phyloP scores from a whole-genome alignment of 129 eudicot genomes.

The Centrapalus pauciflorus region DNA sequence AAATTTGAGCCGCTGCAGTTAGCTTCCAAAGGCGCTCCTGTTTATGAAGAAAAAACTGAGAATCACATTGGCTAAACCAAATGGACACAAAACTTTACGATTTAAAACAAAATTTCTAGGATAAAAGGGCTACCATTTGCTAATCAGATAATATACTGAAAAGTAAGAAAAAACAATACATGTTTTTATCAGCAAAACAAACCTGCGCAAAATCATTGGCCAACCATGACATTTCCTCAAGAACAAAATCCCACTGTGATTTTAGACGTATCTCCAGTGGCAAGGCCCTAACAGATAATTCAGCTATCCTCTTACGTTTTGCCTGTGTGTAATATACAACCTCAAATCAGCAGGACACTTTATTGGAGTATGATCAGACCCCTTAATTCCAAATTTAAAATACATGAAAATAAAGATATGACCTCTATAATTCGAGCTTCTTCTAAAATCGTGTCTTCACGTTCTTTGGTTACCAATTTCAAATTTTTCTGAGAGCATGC shows the following conservation, averaged over 20 bases:
- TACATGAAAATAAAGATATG: constrained; percentile 1
- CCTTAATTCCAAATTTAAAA: constrained; percentile 1
- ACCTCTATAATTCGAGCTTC: constrained; percentile 91
- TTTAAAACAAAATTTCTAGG: not conserved
- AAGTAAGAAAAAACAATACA: not conserved
- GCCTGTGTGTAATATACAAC: constrained; percentile 46
- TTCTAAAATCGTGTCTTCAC: constrained; percentile 77
- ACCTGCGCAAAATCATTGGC: constrained; percentile 99
- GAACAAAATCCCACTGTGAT: constrained; percentile 92
- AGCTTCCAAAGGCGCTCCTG: constrained; percentile 96
- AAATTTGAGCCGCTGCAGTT: constrained; percentile 68
- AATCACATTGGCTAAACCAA: constrained; percentile 18
- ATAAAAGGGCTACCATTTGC: not conserved
- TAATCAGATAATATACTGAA: not conserved
- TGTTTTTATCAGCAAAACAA: constrained; percentile 23
- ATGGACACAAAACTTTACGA: not conserved
- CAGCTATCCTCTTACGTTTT: constrained; percentile 82
- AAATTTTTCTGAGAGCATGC: constrained; percentile 32
- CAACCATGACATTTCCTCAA: constrained; percentile 97
- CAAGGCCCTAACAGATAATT: constrained; percentile 47
- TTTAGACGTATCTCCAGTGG: constrained; percentile 42
- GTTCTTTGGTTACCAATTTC: constrained; percentile 45
- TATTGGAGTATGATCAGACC: not conserved
- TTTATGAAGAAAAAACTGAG: constrained; percentile 7
- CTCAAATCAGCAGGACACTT: constrained; percentile 25